Conservation (phyloP, 208 protist species). For the Phytomonas francai region DNA sequence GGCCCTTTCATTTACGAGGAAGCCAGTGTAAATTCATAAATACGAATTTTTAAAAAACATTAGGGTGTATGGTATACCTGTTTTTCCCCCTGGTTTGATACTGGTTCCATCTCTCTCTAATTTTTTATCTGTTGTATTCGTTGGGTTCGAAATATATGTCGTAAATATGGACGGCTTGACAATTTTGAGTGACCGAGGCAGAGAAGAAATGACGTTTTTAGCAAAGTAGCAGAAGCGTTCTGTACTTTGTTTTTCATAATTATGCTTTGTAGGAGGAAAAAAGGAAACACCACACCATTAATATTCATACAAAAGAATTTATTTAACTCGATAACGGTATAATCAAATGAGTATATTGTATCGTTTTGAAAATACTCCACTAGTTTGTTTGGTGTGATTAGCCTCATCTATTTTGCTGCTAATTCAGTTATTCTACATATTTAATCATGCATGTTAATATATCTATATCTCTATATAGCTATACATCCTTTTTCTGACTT, state of each 20-base stretch:
- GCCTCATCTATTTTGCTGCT: neutral
- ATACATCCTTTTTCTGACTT: conserved; percentile 3
- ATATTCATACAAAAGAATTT: neutral
- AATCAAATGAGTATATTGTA: neutral
- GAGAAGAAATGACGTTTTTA: no score
- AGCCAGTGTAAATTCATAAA: neutral
- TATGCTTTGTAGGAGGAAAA: no score
- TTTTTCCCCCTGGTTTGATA: neutral
- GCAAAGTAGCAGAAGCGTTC: no score
- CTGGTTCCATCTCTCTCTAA: no score
- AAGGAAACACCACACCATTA: no score
- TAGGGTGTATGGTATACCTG: neutral
- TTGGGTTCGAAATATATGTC: no score
- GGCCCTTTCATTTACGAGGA: neutral
- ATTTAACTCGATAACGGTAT: neutral
- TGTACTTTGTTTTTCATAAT: no score
- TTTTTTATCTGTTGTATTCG: no score
- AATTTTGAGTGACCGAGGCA: no score
- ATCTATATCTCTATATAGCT: no score
- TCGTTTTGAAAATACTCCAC: neutral
- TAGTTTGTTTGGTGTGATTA: neutral
- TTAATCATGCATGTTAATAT: neutral
- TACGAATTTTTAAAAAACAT: neutral
- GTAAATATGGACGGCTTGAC: no score
- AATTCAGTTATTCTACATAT: neutral